phyloP scores from a whole-genome alignment of 2,329 filamentous ascomycete species.

The Neonectria sp. region DNA sequence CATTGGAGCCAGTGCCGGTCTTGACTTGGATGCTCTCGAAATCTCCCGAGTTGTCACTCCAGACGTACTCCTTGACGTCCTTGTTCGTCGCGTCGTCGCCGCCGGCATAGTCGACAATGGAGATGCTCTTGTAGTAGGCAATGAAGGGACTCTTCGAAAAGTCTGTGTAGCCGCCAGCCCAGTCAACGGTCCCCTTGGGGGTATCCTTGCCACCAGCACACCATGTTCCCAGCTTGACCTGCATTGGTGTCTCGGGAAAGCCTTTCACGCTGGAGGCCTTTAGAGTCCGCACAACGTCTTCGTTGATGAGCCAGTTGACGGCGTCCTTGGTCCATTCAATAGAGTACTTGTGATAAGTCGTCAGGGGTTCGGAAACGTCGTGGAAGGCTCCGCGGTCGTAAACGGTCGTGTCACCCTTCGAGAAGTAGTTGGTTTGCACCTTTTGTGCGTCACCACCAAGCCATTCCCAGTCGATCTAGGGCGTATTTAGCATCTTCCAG shows the following conservation, averaged over 20 bases:
- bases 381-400: conserved; percentile 75
- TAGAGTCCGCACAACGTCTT: conserved; percentile 72
- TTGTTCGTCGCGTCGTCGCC: conserved; percentile 50
- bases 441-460: conserved; percentile 74
- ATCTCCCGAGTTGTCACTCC: conserved; percentile 58
- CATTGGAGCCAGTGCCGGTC: not conserved
- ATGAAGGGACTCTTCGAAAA: conserved; percentile 60
- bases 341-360: conserved; percentile 73
- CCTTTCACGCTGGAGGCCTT: conserved; percentile 71
- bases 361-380: conserved; percentile 65
- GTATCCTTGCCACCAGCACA: conserved; percentile 71
- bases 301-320: conserved; percentile 77
- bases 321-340: conserved; percentile 77
- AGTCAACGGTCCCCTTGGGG: conserved; percentile 77
- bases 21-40: conserved; percentile 59
- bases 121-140: conserved; percentile 62
- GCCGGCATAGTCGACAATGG: conserved; percentile 61
- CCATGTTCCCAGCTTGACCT: conserved; percentile 79
- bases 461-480: conserved; percentile 93
- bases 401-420: conserved; percentile 77
- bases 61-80: conserved; percentile 59
- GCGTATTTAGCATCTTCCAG: not conserved
- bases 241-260: conserved; percentile 82
- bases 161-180: conserved; percentile 73
- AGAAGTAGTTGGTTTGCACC: conserved; percentile 88